Evolutionary conservation across 768 basidiomycete species (phyloP), one percentile per base, ranked within the genome.

Genomic region (Cyclocybe cylindracea): DNA sequence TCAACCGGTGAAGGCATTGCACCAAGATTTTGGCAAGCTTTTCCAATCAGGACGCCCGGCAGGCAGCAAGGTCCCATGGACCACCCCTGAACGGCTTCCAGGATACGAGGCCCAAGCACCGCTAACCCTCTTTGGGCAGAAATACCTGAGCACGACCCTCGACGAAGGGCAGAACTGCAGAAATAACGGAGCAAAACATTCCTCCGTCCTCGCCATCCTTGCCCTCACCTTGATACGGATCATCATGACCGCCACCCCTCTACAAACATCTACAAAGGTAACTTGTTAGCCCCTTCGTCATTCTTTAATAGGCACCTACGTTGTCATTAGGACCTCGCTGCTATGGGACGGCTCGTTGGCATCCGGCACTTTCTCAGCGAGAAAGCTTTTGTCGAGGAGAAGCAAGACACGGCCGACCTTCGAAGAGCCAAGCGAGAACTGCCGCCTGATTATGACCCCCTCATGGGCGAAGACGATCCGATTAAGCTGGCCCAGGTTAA

Each of bases 331-430:
- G 63, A 71, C 34, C 43, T 65, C 2, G 49, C 62, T 0, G 47
- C 55, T 0, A 61, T 72, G 57, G 63, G 65, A 1, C 48, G 65
- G 1, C 51, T 72, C 0, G 33, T 61, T 1, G 68, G 70, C 0
- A 50, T 69, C 0, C 48, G 61, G 0, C 44, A 65, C 36, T 71
- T 70, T 41, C 56, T 65, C 3, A 58, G 54, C 2, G 37, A 62
- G 8, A 39, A 14, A 0, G 55, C 61, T 0, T 36, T 33, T 7
- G 34, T 29, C 0, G 58, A 64, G 5, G 66, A 66, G 38, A 68
- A 65, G 45, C 44, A 46, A 0, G 62, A 70, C 31, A 33, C 24
- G 7, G 5, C 50, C 0, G 48, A 33, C 6, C 44, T 61, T 29
- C 50, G 58, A 7, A 18, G 39, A 0, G 54, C 49, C 3, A 51